These are phyloP conservation scores for Byssothecium circinans DNA, from an alignment of 2,329 filamentous ascomycete species.

Conservation along the genomic window DNA sequence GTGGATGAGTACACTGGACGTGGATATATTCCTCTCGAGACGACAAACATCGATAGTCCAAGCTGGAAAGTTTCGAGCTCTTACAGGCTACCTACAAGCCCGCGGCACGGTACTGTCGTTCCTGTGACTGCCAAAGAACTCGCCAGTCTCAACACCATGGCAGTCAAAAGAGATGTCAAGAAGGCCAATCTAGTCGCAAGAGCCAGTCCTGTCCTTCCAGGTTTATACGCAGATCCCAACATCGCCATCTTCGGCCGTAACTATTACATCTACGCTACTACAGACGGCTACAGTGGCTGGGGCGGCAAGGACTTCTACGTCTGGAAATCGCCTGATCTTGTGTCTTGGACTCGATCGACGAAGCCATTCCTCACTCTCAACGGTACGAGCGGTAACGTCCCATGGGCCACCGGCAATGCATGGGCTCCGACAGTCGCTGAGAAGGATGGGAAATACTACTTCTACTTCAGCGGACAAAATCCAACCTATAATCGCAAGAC, in stretches of 20 bases:
- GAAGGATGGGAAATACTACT: constrained; percentile 26
- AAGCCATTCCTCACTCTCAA: constrained; percentile 31
- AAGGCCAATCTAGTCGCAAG: constrained; percentile 1
- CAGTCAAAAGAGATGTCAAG: not conserved
- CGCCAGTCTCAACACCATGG: constrained; percentile 28
- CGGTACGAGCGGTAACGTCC: constrained; percentile 30
- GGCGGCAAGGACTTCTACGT: constrained; percentile 30
- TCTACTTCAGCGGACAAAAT: constrained; percentile 34
- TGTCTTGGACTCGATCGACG: constrained; percentile 25
- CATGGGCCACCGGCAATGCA: constrained; percentile 31
- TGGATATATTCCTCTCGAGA: constrained; percentile 59
- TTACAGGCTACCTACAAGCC: constrained; percentile 53
- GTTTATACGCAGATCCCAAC: constrained; percentile 32
- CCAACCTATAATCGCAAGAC: constrained; percentile 29
- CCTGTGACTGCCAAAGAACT: constrained; percentile 54
- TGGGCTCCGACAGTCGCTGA: constrained; percentile 34
- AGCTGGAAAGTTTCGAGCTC: constrained; percentile 51
- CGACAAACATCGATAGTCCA: constrained; percentile 52
- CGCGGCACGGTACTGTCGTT: constrained; percentile 58
- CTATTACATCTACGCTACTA: constrained; percentile 35
- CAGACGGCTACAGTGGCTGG: constrained; percentile 30
- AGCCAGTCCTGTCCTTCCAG: constrained; percentile 26
- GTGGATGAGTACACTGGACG: constrained; percentile 57
- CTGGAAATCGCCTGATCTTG: constrained; percentile 31
- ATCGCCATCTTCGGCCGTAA: constrained; percentile 26